These are phyloP conservation scores for Vigna mungo DNA, from an alignment of 306 rosid genomes.

Conservation along the genomic window DNA sequence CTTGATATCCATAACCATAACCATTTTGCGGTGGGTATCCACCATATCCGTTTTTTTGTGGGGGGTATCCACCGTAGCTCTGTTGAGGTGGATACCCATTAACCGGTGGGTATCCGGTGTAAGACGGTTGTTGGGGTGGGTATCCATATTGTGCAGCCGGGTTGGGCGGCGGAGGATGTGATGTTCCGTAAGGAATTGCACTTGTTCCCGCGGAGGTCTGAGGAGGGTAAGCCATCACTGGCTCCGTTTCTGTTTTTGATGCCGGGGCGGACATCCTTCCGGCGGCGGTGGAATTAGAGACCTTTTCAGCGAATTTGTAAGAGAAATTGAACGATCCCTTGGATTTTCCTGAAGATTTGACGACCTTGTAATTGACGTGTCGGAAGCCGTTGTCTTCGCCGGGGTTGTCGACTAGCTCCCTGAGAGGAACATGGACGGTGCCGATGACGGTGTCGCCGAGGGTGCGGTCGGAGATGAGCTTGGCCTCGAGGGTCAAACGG, in stretches of 20 bases:
- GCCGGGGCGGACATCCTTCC: not conserved
- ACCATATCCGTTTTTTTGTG: conserved; percentile 36
- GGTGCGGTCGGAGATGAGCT: conserved; percentile 57
- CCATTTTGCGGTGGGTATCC: conserved; percentile 28
- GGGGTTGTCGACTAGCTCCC: conserved; percentile 61
- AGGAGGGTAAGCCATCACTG: conserved; percentile 47
- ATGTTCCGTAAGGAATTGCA: not conserved
- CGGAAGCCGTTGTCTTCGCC: conserved; percentile 41
- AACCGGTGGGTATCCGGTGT: not conserved
- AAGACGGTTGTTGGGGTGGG: conserved; percentile 8
- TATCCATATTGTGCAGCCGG: not conserved
- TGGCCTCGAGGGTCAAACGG: conserved; percentile 57
- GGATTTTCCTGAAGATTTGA: conserved; percentile 59
- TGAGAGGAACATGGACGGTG: conserved; percentile 58
- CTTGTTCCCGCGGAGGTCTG: not conserved
- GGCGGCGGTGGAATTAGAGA: not conserved
- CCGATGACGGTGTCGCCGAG: conserved; percentile 69
- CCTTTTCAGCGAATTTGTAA: conserved; percentile 46
- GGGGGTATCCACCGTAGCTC: conserved; percentile 1
- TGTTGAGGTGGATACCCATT: conserved; percentile 26
- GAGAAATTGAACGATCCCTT: conserved; percentile 65
- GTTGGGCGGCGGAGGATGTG: not conserved
- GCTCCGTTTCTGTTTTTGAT: not conserved
- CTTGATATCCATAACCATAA: conserved; percentile 32
- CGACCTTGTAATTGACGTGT: conserved; percentile 63